Evolutionary conservation across 129 eudicot genomes (phyloP).

Genomic region (Tagetes patula): DNA sequence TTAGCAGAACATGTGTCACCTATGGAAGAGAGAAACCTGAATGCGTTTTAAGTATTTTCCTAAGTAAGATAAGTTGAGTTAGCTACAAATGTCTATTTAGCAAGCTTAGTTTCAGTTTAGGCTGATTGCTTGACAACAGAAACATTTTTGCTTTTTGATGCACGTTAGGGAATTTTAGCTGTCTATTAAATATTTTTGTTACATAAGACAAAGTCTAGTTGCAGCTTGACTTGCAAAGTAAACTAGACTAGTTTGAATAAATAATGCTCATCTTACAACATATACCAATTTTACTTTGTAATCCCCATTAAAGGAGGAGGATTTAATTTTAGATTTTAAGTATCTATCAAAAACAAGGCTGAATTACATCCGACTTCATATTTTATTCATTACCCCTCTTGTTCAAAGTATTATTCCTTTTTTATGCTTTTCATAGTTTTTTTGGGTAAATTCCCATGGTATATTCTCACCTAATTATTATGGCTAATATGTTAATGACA

Average conservation of each 20-base stretch:
- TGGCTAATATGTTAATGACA: neutral
- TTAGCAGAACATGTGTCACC: neutral
- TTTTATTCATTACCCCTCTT: neutral
- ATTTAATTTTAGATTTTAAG: neutral
- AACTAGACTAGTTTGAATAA: constrained; percentile 10
- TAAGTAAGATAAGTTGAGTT: neutral
- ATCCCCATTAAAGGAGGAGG: neutral
- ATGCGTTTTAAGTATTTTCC: neutral
- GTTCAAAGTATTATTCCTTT: neutral
- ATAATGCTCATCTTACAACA: constrained; percentile 8
- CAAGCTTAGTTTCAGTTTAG: neutral
- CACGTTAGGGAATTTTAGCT: neutral
- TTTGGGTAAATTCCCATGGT: neutral
- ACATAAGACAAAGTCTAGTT: constrained; percentile 2
- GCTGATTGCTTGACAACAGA: neutral
- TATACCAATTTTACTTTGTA: neutral
- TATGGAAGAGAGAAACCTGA: neutral
- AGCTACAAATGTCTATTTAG: constrained; percentile 7
- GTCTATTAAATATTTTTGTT: neutral
- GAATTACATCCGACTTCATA: neutral
- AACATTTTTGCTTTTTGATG: neutral
- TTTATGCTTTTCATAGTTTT: neutral
- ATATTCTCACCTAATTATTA: neutral
- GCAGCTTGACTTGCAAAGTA: neutral
- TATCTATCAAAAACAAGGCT: neutral